phyloP scores from a whole-genome alignment of 768 basidiomycete species.

The Russula olivacea region DNA sequence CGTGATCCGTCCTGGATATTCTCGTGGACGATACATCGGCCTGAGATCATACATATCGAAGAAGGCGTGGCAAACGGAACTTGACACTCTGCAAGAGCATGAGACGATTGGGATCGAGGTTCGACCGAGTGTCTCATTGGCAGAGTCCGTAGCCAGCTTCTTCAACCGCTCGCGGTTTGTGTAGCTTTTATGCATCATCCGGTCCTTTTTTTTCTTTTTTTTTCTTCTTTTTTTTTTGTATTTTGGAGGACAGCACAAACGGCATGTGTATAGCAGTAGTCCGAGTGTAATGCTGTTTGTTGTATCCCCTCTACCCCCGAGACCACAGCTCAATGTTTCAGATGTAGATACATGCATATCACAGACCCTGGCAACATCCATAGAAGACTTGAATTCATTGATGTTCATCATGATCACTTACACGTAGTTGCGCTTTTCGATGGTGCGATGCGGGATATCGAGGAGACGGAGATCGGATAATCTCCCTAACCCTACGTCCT shows the following conservation, averaged over 20 bases:
- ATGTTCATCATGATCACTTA: too few relatives aligned
- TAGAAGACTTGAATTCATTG: too few relatives aligned
- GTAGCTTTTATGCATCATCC: background rate
- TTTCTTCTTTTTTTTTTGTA: background rate
- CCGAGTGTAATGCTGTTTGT: background rate
- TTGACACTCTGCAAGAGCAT: constrained; percentile 1
- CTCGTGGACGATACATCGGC: background rate
- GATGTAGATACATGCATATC: too few relatives aligned
- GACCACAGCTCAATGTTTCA: too few relatives aligned
- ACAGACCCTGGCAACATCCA: too few relatives aligned
- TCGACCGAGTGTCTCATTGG: constrained; percentile 9
- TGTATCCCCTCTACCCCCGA: background rate
- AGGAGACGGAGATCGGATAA: background rate
- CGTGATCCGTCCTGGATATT: constrained; percentile 11
- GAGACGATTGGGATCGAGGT: constrained; percentile 13
- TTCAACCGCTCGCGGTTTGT: constrained; percentile 9
- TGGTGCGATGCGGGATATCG: too few relatives aligned
- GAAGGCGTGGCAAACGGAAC: constrained; percentile 7
- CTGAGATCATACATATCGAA: constrained; percentile 16
- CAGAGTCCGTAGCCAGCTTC: constrained; percentile 16
- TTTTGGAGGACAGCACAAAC: background rate
- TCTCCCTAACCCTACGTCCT: background rate
- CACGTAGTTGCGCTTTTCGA: too few relatives aligned
- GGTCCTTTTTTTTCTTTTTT: background rate
- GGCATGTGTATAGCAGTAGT: background rate